Evolutionary conservation across 2,329 filamentous ascomycete species (phyloP).

Genomic region (Rachicladosporium sp.): DNA sequence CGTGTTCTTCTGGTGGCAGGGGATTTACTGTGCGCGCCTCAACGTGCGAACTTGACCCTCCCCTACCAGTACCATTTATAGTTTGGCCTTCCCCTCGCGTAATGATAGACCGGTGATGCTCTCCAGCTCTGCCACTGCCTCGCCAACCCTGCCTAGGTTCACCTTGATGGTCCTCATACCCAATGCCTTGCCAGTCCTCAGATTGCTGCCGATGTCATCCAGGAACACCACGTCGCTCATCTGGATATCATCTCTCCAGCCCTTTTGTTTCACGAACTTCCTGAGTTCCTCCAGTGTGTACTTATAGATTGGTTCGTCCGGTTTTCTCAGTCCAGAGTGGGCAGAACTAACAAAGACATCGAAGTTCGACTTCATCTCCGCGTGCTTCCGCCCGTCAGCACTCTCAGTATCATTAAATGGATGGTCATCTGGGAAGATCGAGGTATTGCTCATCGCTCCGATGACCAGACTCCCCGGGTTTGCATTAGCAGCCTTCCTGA

Average conservation of each 20-base stretch:
- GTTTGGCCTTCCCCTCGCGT: conserved; percentile 25
- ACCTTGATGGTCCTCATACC: conserved; percentile 84
- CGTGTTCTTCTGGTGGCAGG: too few relatives aligned
- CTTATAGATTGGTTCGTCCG: conserved; percentile 69
- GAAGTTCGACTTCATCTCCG: conserved; percentile 54
- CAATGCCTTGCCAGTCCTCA: conserved; percentile 62
- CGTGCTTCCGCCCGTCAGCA: conserved; percentile 25
- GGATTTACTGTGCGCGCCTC: too few relatives aligned
- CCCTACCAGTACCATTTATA: conserved; percentile 5
- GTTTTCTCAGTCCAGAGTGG: conserved; percentile 78
- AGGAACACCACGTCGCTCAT: conserved; percentile 69
- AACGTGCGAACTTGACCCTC: too few relatives aligned
- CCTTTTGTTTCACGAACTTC: conserved; percentile 42
- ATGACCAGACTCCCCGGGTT: conserved; percentile 47
- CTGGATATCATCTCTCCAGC: conserved; percentile 40
- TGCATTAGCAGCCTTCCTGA: conserved; percentile 35
- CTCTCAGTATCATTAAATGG: conserved; percentile 43
- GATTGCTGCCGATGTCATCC: conserved; percentile 82
- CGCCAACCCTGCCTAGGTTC: conserved; percentile 58
- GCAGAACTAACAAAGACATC: conserved; percentile 82
- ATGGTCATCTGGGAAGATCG: conserved; percentile 70
- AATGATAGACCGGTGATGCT: conserved; percentile 55
- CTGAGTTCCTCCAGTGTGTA: conserved; percentile 57
- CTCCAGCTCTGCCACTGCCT: conserved; percentile 76
- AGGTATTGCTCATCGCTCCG: conserved; percentile 79